Percentiles rank a stretch among this genome's conserved stretches.
Evolutionary conservation across 2,329 filamentous ascomycete genomes (phyloP).

Genomic region (Colletotrichum sojae): DNA sequence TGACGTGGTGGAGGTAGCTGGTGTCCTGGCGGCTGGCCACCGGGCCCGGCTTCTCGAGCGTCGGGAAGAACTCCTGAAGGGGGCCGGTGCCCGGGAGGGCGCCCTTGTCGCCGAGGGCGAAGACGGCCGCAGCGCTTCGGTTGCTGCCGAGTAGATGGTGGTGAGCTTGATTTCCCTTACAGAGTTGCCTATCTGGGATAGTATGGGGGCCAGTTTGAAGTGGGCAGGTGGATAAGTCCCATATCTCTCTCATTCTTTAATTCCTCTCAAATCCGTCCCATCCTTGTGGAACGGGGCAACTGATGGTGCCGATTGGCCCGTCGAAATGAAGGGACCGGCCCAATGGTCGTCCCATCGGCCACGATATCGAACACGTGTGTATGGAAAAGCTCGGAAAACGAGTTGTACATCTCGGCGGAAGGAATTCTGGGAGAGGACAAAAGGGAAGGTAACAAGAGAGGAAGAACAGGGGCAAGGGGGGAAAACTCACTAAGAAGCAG

Average conservation of each 20-base stretch:
- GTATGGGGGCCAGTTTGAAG: not conserved
- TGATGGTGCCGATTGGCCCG: conserved; percentile 16
- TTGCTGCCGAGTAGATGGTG: conserved; percentile 32
- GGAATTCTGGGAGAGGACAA: not conserved
- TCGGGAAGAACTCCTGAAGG: conserved; percentile 42
- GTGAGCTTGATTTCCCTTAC: conserved; percentile 19
- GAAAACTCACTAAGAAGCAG: conserved; percentile 41
- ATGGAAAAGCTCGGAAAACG: conserved; percentile 7
- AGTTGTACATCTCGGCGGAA: not conserved
- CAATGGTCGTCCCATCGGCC: conserved; percentile 19
- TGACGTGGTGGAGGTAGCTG: conserved; percentile 40
- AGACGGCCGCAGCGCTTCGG: conserved; percentile 36
- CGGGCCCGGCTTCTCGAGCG: conserved; percentile 38
- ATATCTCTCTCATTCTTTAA: not conserved
- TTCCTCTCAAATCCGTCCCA: not conserved
- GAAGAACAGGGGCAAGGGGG: not conserved
- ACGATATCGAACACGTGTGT: not conserved
- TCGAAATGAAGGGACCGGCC: conserved; percentile 14
- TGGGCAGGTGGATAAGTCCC: conserved; percentile 9
- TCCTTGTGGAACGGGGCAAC: conserved; percentile 7
- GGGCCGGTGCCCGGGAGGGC: conserved; percentile 40
- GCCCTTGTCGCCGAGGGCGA: conserved; percentile 40
- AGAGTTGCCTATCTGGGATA: not conserved
- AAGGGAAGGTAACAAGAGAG: not conserved
- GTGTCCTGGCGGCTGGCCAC: conserved; percentile 37